A percentile compares a stretch with the other conserved stretches of the same genome.
These are phyloP conservation scores for Alternaria arbusti DNA, from an alignment of 2,329 filamentous ascomycete species.

Conservation along the genomic window DNA sequence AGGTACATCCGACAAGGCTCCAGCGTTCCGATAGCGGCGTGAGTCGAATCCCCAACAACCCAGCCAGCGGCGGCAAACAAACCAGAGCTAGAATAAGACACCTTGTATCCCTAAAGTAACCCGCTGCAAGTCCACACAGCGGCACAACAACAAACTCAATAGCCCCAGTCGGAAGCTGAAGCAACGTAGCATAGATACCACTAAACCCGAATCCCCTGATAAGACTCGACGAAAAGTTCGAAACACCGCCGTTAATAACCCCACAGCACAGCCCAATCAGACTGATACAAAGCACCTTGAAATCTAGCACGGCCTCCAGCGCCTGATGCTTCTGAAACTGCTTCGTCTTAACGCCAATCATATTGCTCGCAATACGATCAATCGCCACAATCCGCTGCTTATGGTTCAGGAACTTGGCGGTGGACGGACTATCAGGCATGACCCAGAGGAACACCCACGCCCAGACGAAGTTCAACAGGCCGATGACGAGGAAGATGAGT, in stretches of 20 bases:
- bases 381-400: slow-evolving; percentile 50
- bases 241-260: slow-evolving; percentile 59
- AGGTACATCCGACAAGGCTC: slow-evolving; percentile 60
- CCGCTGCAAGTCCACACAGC: slow-evolving; percentile 42
- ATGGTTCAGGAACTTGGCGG: slow-evolving; percentile 46
- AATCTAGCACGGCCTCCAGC: slow-evolving; percentile 50
- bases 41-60: slow-evolving; percentile 59
- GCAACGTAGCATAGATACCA: slow-evolving; percentile 50
- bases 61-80: slow-evolving; percentile 56
- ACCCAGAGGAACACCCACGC: slow-evolving; percentile 44
- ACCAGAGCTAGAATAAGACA: slow-evolving; percentile 47
- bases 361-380: slow-evolving; percentile 50
- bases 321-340: slow-evolving; percentile 47
- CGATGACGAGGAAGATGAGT: slow-evolving; percentile 48
- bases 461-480: slow-evolving; percentile 47
- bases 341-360: slow-evolving; percentile 52
- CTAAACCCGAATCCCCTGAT: slow-evolving; percentile 55
- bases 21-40: slow-evolving; percentile 55
- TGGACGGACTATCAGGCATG: slow-evolving; percentile 48
- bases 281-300: slow-evolving; percentile 50
- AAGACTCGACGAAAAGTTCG: slow-evolving; percentile 56
- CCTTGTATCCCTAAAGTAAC: slow-evolving; percentile 38
- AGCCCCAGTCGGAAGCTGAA: slow-evolving; percentile 53
- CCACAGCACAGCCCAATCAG: slow-evolving; percentile 54
- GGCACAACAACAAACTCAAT: slow-evolving; percentile 53